Conservation (phyloP, 768 basidiomycete species). For the Gymnopilus dilepis region DNA sequence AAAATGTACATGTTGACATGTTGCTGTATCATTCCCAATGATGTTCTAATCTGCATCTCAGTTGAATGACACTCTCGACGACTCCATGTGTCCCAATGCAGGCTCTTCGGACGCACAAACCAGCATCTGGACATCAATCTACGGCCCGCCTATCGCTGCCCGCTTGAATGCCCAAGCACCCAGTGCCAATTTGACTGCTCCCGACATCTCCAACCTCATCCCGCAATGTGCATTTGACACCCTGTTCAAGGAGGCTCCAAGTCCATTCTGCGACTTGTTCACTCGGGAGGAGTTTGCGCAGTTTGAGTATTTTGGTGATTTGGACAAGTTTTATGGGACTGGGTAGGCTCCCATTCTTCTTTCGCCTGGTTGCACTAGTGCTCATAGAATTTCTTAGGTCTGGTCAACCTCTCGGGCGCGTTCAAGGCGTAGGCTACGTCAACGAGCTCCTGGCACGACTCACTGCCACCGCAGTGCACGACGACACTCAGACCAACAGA, state of each 20-base stretch:
- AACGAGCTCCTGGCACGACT: slow-evolving; percentile 90
- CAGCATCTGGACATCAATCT: slow-evolving; percentile 59
- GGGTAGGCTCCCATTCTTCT: slow-evolving; percentile 50
- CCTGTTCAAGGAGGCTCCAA: slow-evolving; percentile 50
- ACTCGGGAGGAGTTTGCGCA: slow-evolving; percentile 61
- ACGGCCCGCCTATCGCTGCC: slow-evolving; percentile 56
- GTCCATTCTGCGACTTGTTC: slow-evolving; percentile 79
- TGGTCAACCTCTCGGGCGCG: slow-evolving; percentile 69
- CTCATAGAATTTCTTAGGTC: slow-evolving; percentile 44
- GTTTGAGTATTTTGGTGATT: slow-evolving; percentile 73
- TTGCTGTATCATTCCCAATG: no score
- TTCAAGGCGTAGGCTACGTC: slow-evolving; percentile 86
- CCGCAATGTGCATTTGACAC: slow-evolving; percentile 84
- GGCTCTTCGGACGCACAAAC: slow-evolving; percentile 49
- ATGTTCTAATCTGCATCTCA: background rate
- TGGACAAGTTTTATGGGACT: slow-evolving; percentile 80
- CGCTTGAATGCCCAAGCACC: slow-evolving; percentile 67
- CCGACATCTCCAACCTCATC: slow-evolving; percentile 65
- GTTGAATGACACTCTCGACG: slow-evolving; percentile 45
- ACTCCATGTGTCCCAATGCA: slow-evolving; percentile 65
- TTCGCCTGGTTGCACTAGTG: background rate
- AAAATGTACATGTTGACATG: no score
- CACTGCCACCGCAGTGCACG: slow-evolving; percentile 62
- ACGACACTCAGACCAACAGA: slow-evolving; percentile 76
- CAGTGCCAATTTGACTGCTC: slow-evolving; percentile 59